Evolutionary conservation across 164 flowering plant species (phyloP).

Genomic region (Vitis amurensis): DNA sequence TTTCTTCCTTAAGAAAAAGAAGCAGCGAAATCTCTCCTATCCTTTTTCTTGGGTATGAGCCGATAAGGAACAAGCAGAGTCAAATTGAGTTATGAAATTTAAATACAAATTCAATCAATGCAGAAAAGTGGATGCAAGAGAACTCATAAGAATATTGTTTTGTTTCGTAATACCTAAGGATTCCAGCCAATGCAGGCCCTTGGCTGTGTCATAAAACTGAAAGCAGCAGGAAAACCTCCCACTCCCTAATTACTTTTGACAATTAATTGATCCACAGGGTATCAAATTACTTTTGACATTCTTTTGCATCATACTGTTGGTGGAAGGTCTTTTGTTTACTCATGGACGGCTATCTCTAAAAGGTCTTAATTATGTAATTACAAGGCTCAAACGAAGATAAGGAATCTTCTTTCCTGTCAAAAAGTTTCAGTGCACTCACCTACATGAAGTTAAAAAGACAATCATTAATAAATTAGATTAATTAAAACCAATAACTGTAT

Average conservation of each 20-base stretch:
- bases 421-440: slow-evolving; percentile 16
- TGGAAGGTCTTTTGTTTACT: slow-evolving; percentile 25
- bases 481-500: background rate
- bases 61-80: too few relatives aligned
- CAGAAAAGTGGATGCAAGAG: too few relatives aligned
- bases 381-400: slow-evolving; percentile 17
- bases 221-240: background rate
- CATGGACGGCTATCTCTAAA: slow-evolving; percentile 13
- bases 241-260: slow-evolving; percentile 14
- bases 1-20: too few relatives aligned
- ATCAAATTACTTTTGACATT: slow-evolving; percentile 19
- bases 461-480: slow-evolving; percentile 4
- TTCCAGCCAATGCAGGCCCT: background rate
- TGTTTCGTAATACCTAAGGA: slow-evolving; percentile 4
- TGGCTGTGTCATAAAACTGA: background rate
- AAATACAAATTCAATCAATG: too few relatives aligned
- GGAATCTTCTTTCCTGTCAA: slow-evolving; percentile 23
- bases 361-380: background rate
- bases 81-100: too few relatives aligned
- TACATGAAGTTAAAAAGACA: slow-evolving; percentile 8
- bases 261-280: slow-evolving; percentile 1
- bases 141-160: too few relatives aligned
- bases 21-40: too few relatives aligned
- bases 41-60: too few relatives aligned
- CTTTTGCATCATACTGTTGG: slow-evolving; percentile 8